Evolutionary conservation across 805 yeast genomes (phyloP), one percentile per base, ranked within the genome.

Genomic region (Candida yuanshanica): DNA sequence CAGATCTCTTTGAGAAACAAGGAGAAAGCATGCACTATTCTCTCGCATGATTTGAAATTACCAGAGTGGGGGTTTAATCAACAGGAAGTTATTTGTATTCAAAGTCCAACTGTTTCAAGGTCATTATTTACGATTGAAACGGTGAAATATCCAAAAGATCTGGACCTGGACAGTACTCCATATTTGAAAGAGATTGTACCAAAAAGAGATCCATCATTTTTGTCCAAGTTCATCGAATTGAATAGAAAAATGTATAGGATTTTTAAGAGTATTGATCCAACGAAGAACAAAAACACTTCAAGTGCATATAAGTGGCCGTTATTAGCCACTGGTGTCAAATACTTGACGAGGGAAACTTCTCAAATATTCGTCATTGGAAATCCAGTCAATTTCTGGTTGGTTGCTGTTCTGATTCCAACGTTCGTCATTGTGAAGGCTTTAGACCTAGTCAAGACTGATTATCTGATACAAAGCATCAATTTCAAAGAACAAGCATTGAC

Each of bases 21-120:
- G 14, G 80, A 81, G 31, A 75, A 84, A 23, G 69, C 73, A 23
- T 93, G 99, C 62, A 68, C 70, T 16, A 61, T 93, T 42, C 62
- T 88, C 51, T 78, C 89, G n/a, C 95, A 90, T 57, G 75, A 74
- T 35, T 72, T 72, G 17, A 75, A 70, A 55, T 68, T 93, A 32
- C 96, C 96, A n/a, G 72, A 70, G 7, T 85, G 95, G 95, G 97
- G 85, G 2, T 75, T 73, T 51, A 72, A 71, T 44, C 96, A 89
- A 59, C 86, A 83, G 63, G 99, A 93, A 67, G 95, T 91, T 10
- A 65, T 88, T 32, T 93, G 99, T 60, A 74, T 88, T 39, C 81
- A 80, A 38, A 77, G 76, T 21, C 93, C 97, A 12, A 75, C 77
- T 14, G 59, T 70, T 41, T 75, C 77, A 21, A 78, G 82, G 57